Conservation (phyloP, 441 rosid species). For the Monsonia emarginata region DNA sequence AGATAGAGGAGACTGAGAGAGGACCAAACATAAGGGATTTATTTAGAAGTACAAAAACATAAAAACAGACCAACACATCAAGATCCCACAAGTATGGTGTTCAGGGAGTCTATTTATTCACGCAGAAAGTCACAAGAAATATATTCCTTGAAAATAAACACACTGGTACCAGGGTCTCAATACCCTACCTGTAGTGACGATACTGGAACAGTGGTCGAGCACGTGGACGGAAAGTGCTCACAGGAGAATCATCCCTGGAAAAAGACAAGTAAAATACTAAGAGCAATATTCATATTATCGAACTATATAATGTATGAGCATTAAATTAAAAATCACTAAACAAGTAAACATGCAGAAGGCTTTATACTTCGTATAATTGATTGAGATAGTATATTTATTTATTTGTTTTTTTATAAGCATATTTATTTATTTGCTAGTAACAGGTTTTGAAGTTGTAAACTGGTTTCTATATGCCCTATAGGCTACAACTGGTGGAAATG, state of each 20-base stretch:
- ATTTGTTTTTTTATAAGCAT: too few species aligned
- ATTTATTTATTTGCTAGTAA: background rate
- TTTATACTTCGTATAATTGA: background rate
- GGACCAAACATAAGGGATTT: background rate
- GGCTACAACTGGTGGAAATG: background rate
- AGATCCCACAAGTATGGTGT: background rate
- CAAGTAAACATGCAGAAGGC: background rate
- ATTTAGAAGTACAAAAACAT: too few species aligned
- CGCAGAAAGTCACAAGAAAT: background rate
- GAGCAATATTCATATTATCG: background rate
- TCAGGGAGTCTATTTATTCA: background rate
- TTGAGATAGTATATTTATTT: background rate
- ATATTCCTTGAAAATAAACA: background rate
- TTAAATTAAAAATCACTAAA: background rate
- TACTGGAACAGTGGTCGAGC: conserved; percentile 89
- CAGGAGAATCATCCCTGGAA: conserved; percentile 86
- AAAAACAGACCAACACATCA: background rate
- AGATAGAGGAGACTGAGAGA: background rate
- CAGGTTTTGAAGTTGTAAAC: background rate
- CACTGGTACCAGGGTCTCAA: conserved; percentile 3
- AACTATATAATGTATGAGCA: background rate
- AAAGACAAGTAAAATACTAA: conserved; percentile 17
- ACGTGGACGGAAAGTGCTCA: conserved; percentile 84
- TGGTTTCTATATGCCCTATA: background rate
- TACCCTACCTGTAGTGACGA: conserved; percentile 79